phyloP scores from a whole-genome alignment of 2,329 filamentous ascomycete species.

The Phialophora expanda region DNA sequence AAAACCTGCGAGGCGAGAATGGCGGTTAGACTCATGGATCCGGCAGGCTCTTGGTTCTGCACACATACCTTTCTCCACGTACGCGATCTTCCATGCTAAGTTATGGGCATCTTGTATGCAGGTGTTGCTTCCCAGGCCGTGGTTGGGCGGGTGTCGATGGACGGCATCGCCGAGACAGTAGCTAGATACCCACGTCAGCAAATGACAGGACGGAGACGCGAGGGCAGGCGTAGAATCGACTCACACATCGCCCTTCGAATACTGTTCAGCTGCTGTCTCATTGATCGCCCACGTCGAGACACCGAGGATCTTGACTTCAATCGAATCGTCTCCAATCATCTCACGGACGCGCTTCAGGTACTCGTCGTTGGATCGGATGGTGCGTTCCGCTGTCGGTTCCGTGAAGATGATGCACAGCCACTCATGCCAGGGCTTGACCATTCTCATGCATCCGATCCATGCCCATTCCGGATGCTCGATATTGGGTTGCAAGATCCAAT shows the following conservation, averaged over 20 bases:
- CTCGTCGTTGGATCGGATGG: conserved; percentile 53
- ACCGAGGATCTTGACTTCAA: conserved; percentile 57
- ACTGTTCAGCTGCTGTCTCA: conserved; percentile 64
- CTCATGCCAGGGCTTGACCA: conserved; percentile 68
- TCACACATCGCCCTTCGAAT: conserved; percentile 54
- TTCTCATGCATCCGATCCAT: conserved; percentile 58
- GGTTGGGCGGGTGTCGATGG: conserved; percentile 45
- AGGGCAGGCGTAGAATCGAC: neutral
- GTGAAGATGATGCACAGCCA: conserved; percentile 65
- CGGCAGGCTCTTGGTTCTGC: conserved; percentile 26
- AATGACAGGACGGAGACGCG: neutral
- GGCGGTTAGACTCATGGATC: neutral
- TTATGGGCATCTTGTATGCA: conserved; percentile 48
- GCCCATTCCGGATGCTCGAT: conserved; percentile 57
- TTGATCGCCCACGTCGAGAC: conserved; percentile 65
- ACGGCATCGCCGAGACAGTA: conserved; percentile 49
- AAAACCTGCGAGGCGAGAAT: conserved; percentile 7
- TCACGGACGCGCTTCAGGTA: conserved; percentile 54
- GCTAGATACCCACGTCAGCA: neutral
- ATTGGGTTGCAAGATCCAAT: conserved; percentile 64
- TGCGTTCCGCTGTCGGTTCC: conserved; percentile 42
- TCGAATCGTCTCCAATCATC: conserved; percentile 61
- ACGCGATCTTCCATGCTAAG: conserved; percentile 46
- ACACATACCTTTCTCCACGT: conserved; percentile 42
- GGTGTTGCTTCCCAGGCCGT: conserved; percentile 47